Evolutionary conservation across 441 rosid species (phyloP).

Genomic region (Iberis amara): DNA sequence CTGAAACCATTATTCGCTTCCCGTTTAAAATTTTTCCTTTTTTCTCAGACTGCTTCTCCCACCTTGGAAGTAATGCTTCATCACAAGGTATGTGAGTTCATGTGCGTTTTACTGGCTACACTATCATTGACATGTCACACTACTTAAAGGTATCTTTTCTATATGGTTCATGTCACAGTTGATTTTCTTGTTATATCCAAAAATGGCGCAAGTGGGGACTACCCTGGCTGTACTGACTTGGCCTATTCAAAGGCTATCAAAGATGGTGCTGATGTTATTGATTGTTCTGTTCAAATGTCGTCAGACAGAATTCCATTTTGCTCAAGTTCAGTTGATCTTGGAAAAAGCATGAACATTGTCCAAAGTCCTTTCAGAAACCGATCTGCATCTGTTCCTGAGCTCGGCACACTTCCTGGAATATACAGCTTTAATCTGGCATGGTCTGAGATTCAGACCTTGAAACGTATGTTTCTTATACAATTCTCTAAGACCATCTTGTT

Average conservation of each 20-base stretch:
- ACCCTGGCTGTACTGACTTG: slow-evolving; percentile 61
- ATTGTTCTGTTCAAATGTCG: slow-evolving; percentile 76
- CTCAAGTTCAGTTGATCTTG: slow-evolving; percentile 49
- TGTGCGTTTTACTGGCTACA: background rate
- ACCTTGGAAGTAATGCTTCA: slow-evolving; percentile 47
- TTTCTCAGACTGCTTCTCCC: slow-evolving; percentile 69
- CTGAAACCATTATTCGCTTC: slow-evolving; percentile 5
- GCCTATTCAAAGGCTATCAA: slow-evolving; percentile 64
- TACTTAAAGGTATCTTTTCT: slow-evolving; percentile 3
- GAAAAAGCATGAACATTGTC: slow-evolving; percentile 39
- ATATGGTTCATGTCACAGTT: slow-evolving; percentile 33
- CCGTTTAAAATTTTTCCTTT: slow-evolving; percentile 26
- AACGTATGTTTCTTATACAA: slow-evolving; percentile 42
- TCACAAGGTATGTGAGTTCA: slow-evolving; percentile 41
- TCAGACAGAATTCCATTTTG: slow-evolving; percentile 64
- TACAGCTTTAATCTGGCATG: slow-evolving; percentile 59
- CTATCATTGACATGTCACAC: slow-evolving; percentile 1
- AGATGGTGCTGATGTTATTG: slow-evolving; percentile 61
- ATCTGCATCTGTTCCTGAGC: slow-evolving; percentile 36
- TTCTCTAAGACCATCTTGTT: background rate
- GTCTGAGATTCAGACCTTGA: slow-evolving; percentile 52
- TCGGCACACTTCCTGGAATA: slow-evolving; percentile 32
- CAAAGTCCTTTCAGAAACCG: slow-evolving; percentile 37
- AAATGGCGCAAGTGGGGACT: slow-evolving; percentile 83
- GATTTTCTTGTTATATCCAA: slow-evolving; percentile 44